Evolutionary conservation across 257 asterid species (phyloP).

Genomic region (Mitragyna speciosa): DNA sequence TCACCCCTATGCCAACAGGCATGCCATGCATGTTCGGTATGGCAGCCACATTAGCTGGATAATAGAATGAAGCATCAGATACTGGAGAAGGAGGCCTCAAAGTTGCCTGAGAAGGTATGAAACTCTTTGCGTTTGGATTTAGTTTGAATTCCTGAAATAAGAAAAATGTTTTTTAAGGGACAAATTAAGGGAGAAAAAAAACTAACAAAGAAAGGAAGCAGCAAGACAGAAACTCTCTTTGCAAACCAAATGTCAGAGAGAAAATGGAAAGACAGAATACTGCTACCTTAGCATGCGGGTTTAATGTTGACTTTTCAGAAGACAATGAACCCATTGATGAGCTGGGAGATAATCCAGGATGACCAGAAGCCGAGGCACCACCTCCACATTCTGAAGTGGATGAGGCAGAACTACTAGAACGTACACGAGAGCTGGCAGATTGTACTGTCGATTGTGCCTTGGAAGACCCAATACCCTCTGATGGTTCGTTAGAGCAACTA

Average conservation of each 20-base stretch:
- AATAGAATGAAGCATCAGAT: constrained; percentile 77
- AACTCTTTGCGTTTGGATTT: constrained; percentile 88
- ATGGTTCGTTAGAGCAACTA: constrained; percentile 40
- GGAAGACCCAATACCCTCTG: constrained; percentile 45
- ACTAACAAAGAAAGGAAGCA: constrained; percentile 1
- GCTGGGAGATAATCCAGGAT: constrained; percentile 72
- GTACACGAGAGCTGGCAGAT: constrained; percentile 38
- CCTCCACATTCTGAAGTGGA: constrained; percentile 73
- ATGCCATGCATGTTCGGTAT: constrained; percentile 79
- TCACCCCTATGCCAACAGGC: constrained; percentile 88
- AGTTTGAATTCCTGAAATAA: constrained; percentile 76
- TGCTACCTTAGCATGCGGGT: constrained; percentile 92
- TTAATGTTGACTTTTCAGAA: constrained; percentile 82
- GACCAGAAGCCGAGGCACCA: constrained; percentile 62
- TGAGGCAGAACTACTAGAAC: constrained; percentile 64
- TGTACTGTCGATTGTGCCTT: constrained; percentile 45
- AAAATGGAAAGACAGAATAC: background rate
- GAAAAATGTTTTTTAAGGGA: background rate
- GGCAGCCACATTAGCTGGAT: constrained; percentile 67
- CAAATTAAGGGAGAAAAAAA: background rate
- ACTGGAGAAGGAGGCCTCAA: constrained; percentile 81
- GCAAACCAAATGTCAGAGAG: background rate
- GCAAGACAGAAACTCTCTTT: background rate
- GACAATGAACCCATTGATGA: constrained; percentile 84
- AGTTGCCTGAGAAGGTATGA: constrained; percentile 66